A percentile compares a stretch with the other conserved stretches of the same genome.
phyloP scores from a whole-genome alignment of 2,329 filamentous ascomycete genomes.

The Penicillium sp. region DNA sequence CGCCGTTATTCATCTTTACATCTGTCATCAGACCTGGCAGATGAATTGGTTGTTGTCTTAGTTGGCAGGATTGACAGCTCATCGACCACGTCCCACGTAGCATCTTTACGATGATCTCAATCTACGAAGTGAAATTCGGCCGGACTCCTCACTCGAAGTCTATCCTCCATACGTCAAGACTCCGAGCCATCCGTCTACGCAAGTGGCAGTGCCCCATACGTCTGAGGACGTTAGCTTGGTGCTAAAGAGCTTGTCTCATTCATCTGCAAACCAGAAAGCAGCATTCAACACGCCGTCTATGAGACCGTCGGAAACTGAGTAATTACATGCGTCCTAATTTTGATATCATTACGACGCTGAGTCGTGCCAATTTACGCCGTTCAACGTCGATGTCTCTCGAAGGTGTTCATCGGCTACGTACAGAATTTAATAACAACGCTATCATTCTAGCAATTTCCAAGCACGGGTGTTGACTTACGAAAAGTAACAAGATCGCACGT shows the following conservation, averaged over 20 bases:
- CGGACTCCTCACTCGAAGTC: neutral
- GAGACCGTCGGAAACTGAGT: neutral
- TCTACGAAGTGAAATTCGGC: neutral
- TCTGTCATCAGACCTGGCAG: too few species aligned
- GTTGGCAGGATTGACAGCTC: neutral
- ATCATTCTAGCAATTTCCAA: neutral
- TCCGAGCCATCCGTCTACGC: neutral
- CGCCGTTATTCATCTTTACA: neutral
- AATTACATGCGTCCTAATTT: neutral
- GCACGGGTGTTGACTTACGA: too few species aligned
- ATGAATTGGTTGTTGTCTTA: neutral
- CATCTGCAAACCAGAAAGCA: neutral
- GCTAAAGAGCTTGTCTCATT: slow-evolving; percentile 6
- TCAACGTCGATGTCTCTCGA: neutral
- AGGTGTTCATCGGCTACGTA: neutral
- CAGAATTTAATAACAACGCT: neutral
- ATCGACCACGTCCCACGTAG: neutral
- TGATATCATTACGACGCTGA: neutral
- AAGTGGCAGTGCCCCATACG: neutral
- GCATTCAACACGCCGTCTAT: neutral
- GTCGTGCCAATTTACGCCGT: neutral
- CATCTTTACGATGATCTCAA: slow-evolving; percentile 1
- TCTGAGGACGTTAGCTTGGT: neutral
- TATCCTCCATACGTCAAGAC: neutral
- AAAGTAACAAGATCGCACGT: neutral